Conservation (phyloP, 2,329 filamentous ascomycete genomes). For the Neocatenulostroma microsporum region DNA sequence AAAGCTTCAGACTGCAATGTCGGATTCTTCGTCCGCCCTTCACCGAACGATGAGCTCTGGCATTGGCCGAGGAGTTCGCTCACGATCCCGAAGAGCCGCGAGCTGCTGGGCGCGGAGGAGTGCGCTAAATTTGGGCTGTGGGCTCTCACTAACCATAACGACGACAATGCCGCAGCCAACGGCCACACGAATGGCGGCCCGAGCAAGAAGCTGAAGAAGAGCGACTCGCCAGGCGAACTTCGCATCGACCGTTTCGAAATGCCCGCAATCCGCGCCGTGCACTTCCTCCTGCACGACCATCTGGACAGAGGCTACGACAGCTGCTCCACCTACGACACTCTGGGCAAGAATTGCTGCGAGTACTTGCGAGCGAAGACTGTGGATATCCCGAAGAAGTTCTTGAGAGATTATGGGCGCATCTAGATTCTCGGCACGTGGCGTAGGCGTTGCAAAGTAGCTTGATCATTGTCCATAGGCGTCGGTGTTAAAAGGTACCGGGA, state of each 20-base stretch:
- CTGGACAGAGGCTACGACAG: conserved; percentile 26
- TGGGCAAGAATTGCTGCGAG: conserved; percentile 28
- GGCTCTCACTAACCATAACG: neutral
- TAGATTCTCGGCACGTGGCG: neutral
- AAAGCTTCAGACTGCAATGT: conserved; percentile 28
- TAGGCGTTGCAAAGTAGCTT: neutral
- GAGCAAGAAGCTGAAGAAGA: conserved; percentile 24
- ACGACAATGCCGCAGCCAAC: neutral
- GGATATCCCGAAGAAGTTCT: conserved; percentile 4
- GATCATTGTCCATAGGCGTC: conserved; percentile 5
- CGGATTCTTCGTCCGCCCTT: conserved; percentile 34
- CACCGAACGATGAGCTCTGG: conserved; percentile 20
- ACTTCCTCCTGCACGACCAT: conserved; percentile 28
- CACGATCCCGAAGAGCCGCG: conserved; percentile 19
- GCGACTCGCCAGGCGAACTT: conserved; percentile 4
- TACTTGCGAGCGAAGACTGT: conserved; percentile 14
- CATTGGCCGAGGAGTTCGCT: conserved; percentile 25
- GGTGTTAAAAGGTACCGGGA: conserved; percentile 8
- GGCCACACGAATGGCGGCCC: conserved; percentile 1
- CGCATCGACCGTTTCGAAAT: conserved; percentile 28
- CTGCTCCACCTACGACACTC: conserved; percentile 24
- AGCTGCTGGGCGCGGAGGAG: conserved; percentile 17
- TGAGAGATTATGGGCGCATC: conserved; percentile 3
- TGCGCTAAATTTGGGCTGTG: conserved; percentile 4
- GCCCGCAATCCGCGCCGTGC: conserved; percentile 25